These are phyloP conservation scores for Parafenestella ontariensis DNA, from an alignment of 2,329 filamentous ascomycete genomes.

Conservation along the genomic window DNA sequence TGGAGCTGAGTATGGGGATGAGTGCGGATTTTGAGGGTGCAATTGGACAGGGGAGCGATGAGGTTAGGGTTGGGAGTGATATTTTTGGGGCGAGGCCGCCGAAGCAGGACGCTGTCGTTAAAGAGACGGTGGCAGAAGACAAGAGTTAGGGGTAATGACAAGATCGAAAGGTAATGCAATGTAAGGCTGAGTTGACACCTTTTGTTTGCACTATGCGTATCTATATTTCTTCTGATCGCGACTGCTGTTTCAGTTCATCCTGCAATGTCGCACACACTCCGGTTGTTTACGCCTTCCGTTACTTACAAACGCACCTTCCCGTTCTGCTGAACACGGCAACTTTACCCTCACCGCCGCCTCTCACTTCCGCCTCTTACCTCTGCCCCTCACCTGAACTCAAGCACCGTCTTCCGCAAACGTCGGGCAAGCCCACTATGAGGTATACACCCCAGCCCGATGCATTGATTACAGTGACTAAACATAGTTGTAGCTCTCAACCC, in stretches of 20 bases:
- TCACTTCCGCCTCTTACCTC: neutral
- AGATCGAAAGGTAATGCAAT: neutral
- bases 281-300: too few species aligned
- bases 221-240: neutral
- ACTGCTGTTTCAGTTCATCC: neutral
- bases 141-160: constrained; percentile 12
- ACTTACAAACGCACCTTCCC: too few species aligned
- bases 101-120: constrained; percentile 79
- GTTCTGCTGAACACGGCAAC: too few species aligned
- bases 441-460: neutral
- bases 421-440: neutral
- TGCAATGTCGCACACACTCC: too few species aligned
- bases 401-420: neutral
- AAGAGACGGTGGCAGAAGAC: constrained; percentile 29
- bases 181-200: neutral
- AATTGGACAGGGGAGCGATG: constrained; percentile 79
- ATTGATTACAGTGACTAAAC: neutral
- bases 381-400: neutral
- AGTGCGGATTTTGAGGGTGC: constrained; percentile 94
- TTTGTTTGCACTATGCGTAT: neutral
- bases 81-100: constrained; percentile 87
- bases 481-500: neutral
- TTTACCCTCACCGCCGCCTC: too few species aligned
- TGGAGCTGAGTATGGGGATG: constrained; percentile 99
- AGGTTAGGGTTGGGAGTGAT: constrained; percentile 91